Base-by-base conservation (phyloP, 345 rosid genomes). In the Limnanthes douglasii region DNA sequence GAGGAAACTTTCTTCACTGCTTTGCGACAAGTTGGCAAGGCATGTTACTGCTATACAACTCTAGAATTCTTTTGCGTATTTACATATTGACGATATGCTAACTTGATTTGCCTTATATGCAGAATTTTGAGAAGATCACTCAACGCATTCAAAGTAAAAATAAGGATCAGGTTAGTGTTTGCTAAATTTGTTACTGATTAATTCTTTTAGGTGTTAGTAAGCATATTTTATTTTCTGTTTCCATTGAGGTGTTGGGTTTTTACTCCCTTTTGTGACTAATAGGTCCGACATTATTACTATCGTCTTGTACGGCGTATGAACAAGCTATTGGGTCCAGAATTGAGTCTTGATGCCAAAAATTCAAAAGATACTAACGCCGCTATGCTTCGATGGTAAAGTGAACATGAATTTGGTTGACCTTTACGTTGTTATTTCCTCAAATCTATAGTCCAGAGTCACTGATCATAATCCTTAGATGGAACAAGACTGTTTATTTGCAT, bases 21-120 rank as follows among this genome's bases (percentile, higher is more conserved):
- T 11, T 67, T 92, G 59, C 88, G 96, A 45, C 99, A 85, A 78
- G 94, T 81, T 62, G 99, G 99, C 59, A 92, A 92, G 93, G 96
- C 59, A 65, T 41, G 62, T 41, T 44, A 12, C 45, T 37, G 17
- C 22, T 31, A n/a, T 34, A 29, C 29, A 31, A 56, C 50, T 18
- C n/a, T n/a, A n/a, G n/a, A n/a, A n/a, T n/a, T n/a, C n/a, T n/a
- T n/a, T n/a, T n/a, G n/a, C 28, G 12, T 21, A 33, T 24, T 28
- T 28, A 22, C 31, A 34, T 41, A 24, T 41, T 18, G 22, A 33
- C 37, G 35, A 41, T 7, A 1, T 36, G 47, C 0, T 35, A 3
- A 13, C 30, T 45, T 46, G 5, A 17, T 21, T 31, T 44, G 15
- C 38, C 27, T 49, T 53, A 31, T 15, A 18, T 70, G 53, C 72